A percentile compares a stretch with the other conserved stretches of the same genome.
Conservation (phyloP, 148 eudicot genomes). For the Dysphania ambrosioides region DNA sequence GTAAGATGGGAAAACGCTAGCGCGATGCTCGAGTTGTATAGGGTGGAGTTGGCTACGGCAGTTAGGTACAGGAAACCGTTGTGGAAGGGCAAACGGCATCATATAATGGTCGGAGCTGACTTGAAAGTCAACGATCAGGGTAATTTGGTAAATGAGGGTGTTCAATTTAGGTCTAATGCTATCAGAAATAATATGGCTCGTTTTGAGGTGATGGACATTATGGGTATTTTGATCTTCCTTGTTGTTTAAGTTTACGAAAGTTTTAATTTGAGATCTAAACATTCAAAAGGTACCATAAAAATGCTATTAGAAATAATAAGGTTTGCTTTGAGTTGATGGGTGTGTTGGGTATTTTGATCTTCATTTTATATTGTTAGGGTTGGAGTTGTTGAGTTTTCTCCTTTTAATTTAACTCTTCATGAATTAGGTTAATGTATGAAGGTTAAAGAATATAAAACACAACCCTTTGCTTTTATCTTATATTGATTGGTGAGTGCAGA, state of each 20-base stretch:
- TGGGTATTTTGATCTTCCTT: no score
- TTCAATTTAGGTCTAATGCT: background rate
- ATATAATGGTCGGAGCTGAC: background rate
- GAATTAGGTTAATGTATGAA: no score
- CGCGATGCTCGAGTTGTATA: slow-evolving; percentile 19
- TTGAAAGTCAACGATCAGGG: background rate
- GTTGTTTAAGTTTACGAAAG: no score
- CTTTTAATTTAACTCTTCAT: no score
- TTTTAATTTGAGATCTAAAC: no score
- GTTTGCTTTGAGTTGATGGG: no score
- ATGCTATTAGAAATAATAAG: background rate
- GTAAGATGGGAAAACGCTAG: slow-evolving; percentile 32
- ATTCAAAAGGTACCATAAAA: no score
- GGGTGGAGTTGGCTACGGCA: slow-evolving; percentile 54
- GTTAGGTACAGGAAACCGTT: slow-evolving; percentile 41
- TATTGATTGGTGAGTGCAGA: no score
- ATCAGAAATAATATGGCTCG: background rate
- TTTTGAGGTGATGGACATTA: no score
- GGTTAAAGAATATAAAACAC: no score
- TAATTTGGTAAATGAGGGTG: background rate
- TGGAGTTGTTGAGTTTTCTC: background rate
- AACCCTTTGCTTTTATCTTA: no score
- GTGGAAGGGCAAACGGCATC: background rate
- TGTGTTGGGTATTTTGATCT: no score
- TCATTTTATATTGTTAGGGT: background rate